Evolutionary conservation across 2,329 filamentous ascomycete genomes (phyloP).

Genomic region (Talaromyces islandicus): DNA sequence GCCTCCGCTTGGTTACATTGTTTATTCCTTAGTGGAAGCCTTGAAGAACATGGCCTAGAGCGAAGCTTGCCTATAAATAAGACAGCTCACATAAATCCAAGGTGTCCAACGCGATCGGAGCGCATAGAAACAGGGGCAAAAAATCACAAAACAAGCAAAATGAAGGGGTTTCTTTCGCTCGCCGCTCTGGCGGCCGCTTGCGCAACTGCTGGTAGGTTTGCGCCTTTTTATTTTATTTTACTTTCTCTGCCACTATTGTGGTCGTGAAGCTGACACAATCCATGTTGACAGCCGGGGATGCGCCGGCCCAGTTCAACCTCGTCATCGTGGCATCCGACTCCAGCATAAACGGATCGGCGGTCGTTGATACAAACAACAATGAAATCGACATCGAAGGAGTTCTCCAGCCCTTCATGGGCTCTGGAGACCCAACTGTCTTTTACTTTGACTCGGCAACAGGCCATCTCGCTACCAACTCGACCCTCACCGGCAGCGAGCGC

Average conservation of each 20-base stretch:
- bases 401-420: neutral
- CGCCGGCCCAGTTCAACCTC: neutral
- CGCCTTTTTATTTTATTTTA: neutral
- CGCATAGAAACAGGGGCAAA: neutral
- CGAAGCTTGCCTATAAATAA: neutral
- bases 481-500: neutral
- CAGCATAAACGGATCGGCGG: neutral
- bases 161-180: neutral
- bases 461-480: neutral
- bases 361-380: neutral
- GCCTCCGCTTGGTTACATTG: neutral
- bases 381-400: conserved; percentile 1
- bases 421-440: neutral
- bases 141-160: neutral
- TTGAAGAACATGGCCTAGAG: neutral
- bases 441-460: conserved; percentile 1
- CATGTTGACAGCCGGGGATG: neutral
- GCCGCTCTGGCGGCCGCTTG: neutral
- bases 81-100: neutral
- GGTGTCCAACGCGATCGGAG: neutral
- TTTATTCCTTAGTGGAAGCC: neutral
- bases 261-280: neutral
- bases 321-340: neutral
- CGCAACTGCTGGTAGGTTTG: conserved; percentile 1
- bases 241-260: neutral